These are phyloP conservation scores for Meyerozyma guilliermondii DNA, from an alignment of 1,139 yeast genomes.

Conservation along the genomic window DNA sequence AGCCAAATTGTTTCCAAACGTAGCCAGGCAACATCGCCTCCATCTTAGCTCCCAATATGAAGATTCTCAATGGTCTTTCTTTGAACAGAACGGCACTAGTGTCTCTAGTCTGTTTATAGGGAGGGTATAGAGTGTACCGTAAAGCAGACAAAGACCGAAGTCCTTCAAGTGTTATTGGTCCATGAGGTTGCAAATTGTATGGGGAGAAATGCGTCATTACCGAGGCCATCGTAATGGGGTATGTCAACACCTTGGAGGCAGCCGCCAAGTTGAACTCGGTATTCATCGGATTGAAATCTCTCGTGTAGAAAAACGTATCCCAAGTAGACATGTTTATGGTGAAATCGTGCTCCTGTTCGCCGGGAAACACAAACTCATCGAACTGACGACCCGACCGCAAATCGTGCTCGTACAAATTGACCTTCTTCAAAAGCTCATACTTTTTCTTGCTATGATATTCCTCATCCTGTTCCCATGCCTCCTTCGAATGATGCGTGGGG, in stretches of 20 bases:
- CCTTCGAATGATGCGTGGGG: slow-evolving; percentile 88
- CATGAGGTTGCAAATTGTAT: slow-evolving; percentile 72
- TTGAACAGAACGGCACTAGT: slow-evolving; percentile 39
- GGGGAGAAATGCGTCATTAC: slow-evolving; percentile 83
- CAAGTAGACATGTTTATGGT: slow-evolving; percentile 76
- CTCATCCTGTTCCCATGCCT: slow-evolving; percentile 81
- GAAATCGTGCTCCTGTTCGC: slow-evolving; percentile 70
- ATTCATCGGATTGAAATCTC: slow-evolving; percentile 93
- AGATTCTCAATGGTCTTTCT: slow-evolving; percentile 86
- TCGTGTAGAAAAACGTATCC: slow-evolving; percentile 91
- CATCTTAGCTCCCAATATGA: slow-evolving; percentile 86
- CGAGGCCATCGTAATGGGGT: slow-evolving; percentile 87
- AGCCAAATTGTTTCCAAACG: slow-evolving; percentile 92
- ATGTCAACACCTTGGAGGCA: slow-evolving; percentile 87
- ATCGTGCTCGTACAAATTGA: slow-evolving; percentile 91
- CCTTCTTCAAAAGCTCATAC: slow-evolving; percentile 75
- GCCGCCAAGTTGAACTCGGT: slow-evolving; percentile 95
- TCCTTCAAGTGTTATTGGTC: slow-evolving; percentile 88
- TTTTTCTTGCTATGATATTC: slow-evolving; percentile 64
- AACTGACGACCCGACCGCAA: slow-evolving; percentile 88
- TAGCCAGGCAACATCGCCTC: slow-evolving; percentile 93
- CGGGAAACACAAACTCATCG: slow-evolving; percentile 94
- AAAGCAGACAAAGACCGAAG: slow-evolving; percentile 88
- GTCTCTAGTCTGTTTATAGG: slow-evolving; percentile 46
- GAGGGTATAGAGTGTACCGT: slow-evolving; percentile 83